Base-by-base conservation (phyloP, 768 basidiomycete genomes). In the Phlebiopsis gigantea region DNA sequence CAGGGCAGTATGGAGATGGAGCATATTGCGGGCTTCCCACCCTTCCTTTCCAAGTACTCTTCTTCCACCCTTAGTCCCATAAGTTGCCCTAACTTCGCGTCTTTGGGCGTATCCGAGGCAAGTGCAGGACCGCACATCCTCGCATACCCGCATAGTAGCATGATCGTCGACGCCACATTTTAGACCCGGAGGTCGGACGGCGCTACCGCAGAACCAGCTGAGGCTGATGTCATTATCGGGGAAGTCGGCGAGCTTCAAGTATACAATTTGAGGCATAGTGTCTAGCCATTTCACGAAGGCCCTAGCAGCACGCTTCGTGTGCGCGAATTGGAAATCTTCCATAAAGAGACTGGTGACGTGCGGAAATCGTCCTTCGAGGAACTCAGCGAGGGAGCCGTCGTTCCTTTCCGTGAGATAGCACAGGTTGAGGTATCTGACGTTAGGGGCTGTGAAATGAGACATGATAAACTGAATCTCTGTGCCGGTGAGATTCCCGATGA, bases 381-480 rank as follows among this genome's bases (percentile, higher is more conserved):
- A 60, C 17, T 65, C 61, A 62, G 82, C 76, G 49, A 88, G 63
- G 4, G 73, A 72, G 1, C 72, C 65, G 62, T 84, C 84, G 63
- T 87, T 78, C 24, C 74, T 69, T 25, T 78, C 79, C 14, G 61
- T 68, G 57, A 85, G 64, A 57, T 77, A 75, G 76, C 82, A 77
- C 24, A 90, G 64, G 3, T 81, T 81, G 34, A 90, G 69, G 60
- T 82, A 80, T 56, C 75, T 73, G 28, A 87, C 65, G 48, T 79
- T 73, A 6, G 86, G 85, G 1, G 82, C 82, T n/a, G 68, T 62
- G 57, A 90, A 71, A 42, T 79, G 77, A 24, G 72, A 65, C 82
- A 83, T n/a, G 21, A 41, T 9, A 6, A 15, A 22, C 19, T 22
- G 31, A 7, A 39, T 39, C 19, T 21, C 22, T 3, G 10, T 15